Evolutionary conservation across 108 stramenopile genomes (phyloP), one percentile per base, ranked within the genome.

Genomic region (Poteriospumella lacustris): DNA sequence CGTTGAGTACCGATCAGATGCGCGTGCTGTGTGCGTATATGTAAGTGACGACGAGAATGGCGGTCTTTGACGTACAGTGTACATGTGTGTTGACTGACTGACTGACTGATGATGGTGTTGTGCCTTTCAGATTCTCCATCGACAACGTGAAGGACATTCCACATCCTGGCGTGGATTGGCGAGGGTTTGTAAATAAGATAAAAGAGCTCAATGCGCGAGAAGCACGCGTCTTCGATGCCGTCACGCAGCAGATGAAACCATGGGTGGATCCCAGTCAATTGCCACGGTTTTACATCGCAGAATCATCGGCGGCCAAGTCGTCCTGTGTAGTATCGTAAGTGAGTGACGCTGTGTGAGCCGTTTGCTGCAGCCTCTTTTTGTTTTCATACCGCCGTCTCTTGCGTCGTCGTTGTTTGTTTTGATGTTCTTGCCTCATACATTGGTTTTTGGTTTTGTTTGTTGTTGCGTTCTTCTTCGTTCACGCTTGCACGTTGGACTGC

Each of bases 1-100:
- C 34, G 64, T 40, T 68, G 28, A 39, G 38, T 39, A 36, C 19
- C 19, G 64, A 68, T 15, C 64, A 68, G 36, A 68, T 68, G 64
- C 12, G 64, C 12, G 36, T 68, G 12, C 15, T 68, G 36, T 68
- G 64, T 68, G 40, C 28, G 15, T 39, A 19, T 36, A 15, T 68
- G 64, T 68, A 68, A 68, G 64, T 68, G 12, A 56, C 15, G 24
- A 56, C 24, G 52, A 56, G 15, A 56, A 15, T 56, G 15, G 24
- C 52, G 15, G 24, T 56, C 15, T 56, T 56, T 56, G 15, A 56
- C 52, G 24, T 19, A 56, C 52, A 56, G 52, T 24, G 15, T 56
- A 19, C 15, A 19, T 56, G 52, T 56, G 15, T 56, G 19, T 15
- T 56, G 15, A 19, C 15, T 56, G 24, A 19, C 15, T 56, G 15